Evolutionary conservation across 495 filamentous ascomycete species (phyloP).

Genomic region (Lophiostoma macrostomum): DNA sequence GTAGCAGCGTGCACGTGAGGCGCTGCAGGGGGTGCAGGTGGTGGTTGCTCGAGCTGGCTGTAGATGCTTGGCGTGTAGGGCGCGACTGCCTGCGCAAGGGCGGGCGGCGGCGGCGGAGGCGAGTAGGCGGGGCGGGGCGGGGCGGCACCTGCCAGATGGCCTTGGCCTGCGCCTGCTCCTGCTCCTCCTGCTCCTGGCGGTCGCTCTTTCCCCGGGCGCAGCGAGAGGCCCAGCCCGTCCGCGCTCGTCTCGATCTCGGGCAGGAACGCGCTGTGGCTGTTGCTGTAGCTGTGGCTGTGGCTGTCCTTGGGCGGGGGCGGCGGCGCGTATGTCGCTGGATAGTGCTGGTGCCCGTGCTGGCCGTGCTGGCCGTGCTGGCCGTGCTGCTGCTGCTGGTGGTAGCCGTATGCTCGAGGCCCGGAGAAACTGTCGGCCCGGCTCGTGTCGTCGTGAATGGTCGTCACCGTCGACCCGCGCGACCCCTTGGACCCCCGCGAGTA

Average conservation of each 20-base stretch:
- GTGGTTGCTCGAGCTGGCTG: slow-evolving; percentile 41
- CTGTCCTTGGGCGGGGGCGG: slow-evolving; percentile 39
- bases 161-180: too few relatives aligned
- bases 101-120: slow-evolving; percentile 44
- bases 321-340: slow-evolving; percentile 15
- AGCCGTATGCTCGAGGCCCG: slow-evolving; percentile 1
- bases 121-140: slow-evolving; percentile 25
- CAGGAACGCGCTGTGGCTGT: slow-evolving; percentile 25
- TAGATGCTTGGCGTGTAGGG: slow-evolving; percentile 43
- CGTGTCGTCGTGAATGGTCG: slow-evolving; percentile 16
- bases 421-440: slow-evolving; percentile 30
- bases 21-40: slow-evolving; percentile 37
- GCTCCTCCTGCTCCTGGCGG: too few relatives aligned
- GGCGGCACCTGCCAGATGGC: not conserved
- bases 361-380: not conserved
- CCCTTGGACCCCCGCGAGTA: slow-evolving; percentile 26
- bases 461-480: slow-evolving; percentile 21
- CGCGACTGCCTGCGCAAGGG: slow-evolving; percentile 39
- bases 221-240: slow-evolving; percentile 46
- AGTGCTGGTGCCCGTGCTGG: not conserved
- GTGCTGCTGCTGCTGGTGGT: slow-evolving; percentile 6
- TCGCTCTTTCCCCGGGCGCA: slow-evolving; percentile 22
- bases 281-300: too few relatives aligned
- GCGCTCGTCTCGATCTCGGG: slow-evolving; percentile 40
- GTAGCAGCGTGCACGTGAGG: not conserved